Percentiles rank a stretch among this genome's conserved stretches.
These are phyloP conservation scores for Maudiozyma humilis DNA, from an alignment of 1,139 yeast genomes.

Conservation along the genomic window DNA sequence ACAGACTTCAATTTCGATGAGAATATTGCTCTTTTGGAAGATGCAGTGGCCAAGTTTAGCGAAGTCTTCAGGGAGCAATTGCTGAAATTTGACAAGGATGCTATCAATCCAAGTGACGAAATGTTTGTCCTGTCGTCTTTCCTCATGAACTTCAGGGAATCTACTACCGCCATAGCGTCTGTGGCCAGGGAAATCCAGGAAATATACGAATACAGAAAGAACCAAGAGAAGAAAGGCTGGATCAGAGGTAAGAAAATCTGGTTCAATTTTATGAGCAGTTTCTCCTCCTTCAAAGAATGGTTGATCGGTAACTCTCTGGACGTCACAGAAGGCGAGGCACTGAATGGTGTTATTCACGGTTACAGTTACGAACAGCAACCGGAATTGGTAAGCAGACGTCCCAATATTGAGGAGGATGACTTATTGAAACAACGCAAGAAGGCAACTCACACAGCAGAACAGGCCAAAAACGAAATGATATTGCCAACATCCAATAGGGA, in stretches of 20 bases:
- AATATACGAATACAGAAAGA: slow-evolving; percentile 30
- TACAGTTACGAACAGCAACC: slow-evolving; percentile 9
- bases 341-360: slow-evolving; percentile 27
- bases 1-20: slow-evolving; percentile 27
- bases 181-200: slow-evolving; percentile 31
- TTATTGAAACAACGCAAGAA: slow-evolving; percentile 16
- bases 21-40: slow-evolving; percentile 24
- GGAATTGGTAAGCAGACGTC: slow-evolving; percentile 17
- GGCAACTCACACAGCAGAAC: not conserved
- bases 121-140: slow-evolving; percentile 42
- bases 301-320: slow-evolving; percentile 24
- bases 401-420: slow-evolving; percentile 25
- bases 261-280: slow-evolving; percentile 35
- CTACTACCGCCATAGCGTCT: slow-evolving; percentile 31
- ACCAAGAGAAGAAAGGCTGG: slow-evolving; percentile 32
- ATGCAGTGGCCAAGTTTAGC: slow-evolving; percentile 33
- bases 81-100: slow-evolving; percentile 22
- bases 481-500: slow-evolving; percentile 9
- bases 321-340: slow-evolving; percentile 32
- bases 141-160: slow-evolving; percentile 39
- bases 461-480: not conserved
- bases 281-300: slow-evolving; percentile 33
- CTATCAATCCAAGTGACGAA: slow-evolving; percentile 40
- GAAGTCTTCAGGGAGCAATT: slow-evolving; percentile 30
- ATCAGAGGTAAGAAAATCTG: slow-evolving; percentile 36